phyloP scores from a whole-genome alignment of 2,329 filamentous ascomycete species.

The Penicillium olsonii region DNA sequence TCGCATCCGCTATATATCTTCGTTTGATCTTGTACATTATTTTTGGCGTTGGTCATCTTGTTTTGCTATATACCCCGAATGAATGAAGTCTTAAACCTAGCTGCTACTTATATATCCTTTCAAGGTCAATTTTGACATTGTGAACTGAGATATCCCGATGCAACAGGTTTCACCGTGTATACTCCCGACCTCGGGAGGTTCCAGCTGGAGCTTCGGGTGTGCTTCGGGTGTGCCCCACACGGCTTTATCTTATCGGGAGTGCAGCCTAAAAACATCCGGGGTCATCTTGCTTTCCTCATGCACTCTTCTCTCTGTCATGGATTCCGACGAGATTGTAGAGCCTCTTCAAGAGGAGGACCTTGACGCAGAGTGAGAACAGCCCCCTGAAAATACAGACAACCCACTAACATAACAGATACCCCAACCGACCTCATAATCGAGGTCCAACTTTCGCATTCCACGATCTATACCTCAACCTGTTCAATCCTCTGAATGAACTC shows the following conservation, averaged over 20 bases:
- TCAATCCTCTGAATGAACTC: slow-evolving; percentile 77
- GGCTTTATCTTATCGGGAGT: slow-evolving; percentile 27
- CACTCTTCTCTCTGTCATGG: slow-evolving; percentile 21
- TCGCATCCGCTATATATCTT: not conserved
- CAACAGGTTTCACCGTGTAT: too few relatives aligned
- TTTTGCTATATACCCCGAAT: slow-evolving; percentile 1
- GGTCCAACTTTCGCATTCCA: slow-evolving; percentile 80
- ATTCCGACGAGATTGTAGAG: slow-evolving; percentile 28
- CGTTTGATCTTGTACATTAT: slow-evolving; percentile 4
- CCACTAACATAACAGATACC: slow-evolving; percentile 62
- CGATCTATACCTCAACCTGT: slow-evolving; percentile 73
- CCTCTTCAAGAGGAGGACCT: slow-evolving; percentile 27
- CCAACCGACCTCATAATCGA: slow-evolving; percentile 78
- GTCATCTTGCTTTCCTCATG: not conserved
- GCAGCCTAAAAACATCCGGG: slow-evolving; percentile 28
- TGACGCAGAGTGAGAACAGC: slow-evolving; percentile 31
- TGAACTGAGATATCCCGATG: too few relatives aligned
- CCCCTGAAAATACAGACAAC: too few relatives aligned
- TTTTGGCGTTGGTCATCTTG: not conserved
- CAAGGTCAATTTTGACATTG: too few relatives aligned
- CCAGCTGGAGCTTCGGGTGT: too few relatives aligned
- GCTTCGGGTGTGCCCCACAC: not conserved
- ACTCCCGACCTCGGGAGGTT: too few relatives aligned
- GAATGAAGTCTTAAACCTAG: not conserved
- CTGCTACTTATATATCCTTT: too few relatives aligned